phyloP scores from a whole-genome alignment of 1,284 basidiomycete species.

The Malassezia arunalokei region DNA sequence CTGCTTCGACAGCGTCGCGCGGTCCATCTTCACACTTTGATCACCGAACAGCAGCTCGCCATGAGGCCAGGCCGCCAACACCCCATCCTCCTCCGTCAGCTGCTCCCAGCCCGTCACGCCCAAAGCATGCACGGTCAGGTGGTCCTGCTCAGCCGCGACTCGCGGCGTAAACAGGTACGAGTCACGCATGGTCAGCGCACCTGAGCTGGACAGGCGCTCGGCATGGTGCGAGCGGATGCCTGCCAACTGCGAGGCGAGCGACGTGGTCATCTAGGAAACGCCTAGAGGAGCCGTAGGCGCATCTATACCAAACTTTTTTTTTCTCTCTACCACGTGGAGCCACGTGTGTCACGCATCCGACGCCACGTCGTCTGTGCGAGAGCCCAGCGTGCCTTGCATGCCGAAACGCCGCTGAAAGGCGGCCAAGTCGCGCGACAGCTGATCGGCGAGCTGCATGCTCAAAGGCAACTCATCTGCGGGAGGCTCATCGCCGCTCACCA shows the following conservation, averaged over 20 bases:
- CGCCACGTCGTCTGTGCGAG: not conserved
- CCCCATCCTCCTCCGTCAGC: conserved; percentile 49
- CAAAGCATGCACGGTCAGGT: conserved; percentile 73
- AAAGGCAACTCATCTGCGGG: conserved; percentile 14
- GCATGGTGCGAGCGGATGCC: conserved; percentile 69
- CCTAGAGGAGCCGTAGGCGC: not conserved
- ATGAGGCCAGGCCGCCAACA: conserved; percentile 24
- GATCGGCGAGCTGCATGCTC: conserved; percentile 41
- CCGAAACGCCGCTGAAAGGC: conserved; percentile 36
- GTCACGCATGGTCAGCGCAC: conserved; percentile 53
- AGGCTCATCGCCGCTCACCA: conserved; percentile 46
- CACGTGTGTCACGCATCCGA: not conserved
- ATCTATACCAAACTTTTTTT: not conserved
- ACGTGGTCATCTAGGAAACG: conserved; percentile 54
- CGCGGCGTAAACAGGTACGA: conserved; percentile 63
- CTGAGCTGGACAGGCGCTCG: conserved; percentile 58
- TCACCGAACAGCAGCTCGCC: conserved; percentile 74
- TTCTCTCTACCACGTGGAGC: not conserved
- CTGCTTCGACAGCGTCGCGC: conserved; percentile 63
- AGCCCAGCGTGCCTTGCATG: not conserved
- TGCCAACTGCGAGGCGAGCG: conserved; percentile 71
- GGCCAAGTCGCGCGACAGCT: conserved; percentile 38
- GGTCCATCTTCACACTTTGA: conserved; percentile 61
- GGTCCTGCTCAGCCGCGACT: conserved; percentile 46
- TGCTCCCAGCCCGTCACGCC: conserved; percentile 65